Evolutionary conservation across 2,329 filamentous ascomycete species (phyloP).

Genomic region (Epichloe brachyelytri): DNA sequence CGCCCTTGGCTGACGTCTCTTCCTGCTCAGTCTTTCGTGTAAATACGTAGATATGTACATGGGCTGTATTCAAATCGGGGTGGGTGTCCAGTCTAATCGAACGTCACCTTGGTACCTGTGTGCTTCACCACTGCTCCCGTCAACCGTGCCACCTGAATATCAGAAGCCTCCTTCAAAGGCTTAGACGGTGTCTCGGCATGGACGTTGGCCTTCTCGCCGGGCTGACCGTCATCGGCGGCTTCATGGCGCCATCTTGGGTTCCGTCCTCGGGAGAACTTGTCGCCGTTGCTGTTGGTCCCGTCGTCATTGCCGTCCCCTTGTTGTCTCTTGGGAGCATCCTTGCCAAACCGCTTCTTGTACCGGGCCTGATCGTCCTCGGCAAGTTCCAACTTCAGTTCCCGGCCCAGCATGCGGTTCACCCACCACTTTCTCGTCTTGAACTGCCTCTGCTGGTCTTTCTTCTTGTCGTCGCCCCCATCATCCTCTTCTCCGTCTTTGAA

Average conservation of each 20-base stretch:
- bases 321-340: slow-evolving; percentile 41
- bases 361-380: slow-evolving; percentile 80
- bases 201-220: not conserved
- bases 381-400: slow-evolving; percentile 77
- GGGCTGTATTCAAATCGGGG: not conserved
- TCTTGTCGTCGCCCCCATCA: slow-evolving; percentile 28
- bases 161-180: slow-evolving; percentile 29
- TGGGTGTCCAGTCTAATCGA: slow-evolving; percentile 41
- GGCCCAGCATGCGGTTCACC: slow-evolving; percentile 71
- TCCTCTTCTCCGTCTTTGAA: slow-evolving; percentile 38
- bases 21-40: too few relatives aligned
- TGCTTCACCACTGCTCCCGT: slow-evolving; percentile 69
- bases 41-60: not conserved
- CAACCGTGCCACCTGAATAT: slow-evolving; percentile 46
- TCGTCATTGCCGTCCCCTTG: slow-evolving; percentile 12
- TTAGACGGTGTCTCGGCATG: slow-evolving; percentile 15
- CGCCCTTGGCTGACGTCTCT: too few relatives aligned
- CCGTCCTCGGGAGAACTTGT: slow-evolving; percentile 21
- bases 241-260: slow-evolving; percentile 22
- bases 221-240: slow-evolving; percentile 13
- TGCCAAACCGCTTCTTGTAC: slow-evolving; percentile 90
- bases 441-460: slow-evolving; percentile 31
- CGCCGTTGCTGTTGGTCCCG: slow-evolving; percentile 14
- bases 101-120: slow-evolving; percentile 69
- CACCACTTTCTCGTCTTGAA: slow-evolving; percentile 61